Conservation (phyloP, 1,139 yeast species). For the Oligophagozyma castellii region DNA sequence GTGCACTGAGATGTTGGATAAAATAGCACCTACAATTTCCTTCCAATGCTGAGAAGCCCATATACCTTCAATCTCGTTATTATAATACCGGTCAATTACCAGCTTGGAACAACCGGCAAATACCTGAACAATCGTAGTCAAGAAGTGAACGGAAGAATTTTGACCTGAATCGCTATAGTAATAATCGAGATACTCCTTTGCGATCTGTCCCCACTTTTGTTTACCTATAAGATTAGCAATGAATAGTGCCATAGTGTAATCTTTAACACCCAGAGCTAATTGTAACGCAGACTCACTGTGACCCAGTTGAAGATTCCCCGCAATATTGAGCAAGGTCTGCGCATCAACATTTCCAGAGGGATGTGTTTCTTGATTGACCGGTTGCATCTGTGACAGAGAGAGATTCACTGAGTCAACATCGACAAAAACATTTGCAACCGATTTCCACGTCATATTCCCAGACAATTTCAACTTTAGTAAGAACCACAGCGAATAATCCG, state of each 20-base stretch:
- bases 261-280: conserved; percentile 45
- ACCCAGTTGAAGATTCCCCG: conserved; percentile 41
- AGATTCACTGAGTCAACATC: conserved; percentile 16
- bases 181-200: conserved; percentile 34
- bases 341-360: conserved; percentile 16
- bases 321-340: conserved; percentile 13
- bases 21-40: conserved; percentile 34
- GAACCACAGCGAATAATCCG: conserved; percentile 10
- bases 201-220: conserved; percentile 46
- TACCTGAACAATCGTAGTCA: conserved; percentile 51
- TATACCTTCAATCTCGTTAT: conserved; percentile 27
- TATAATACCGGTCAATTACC: conserved; percentile 36
- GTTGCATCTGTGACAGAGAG: conserved; percentile 14
- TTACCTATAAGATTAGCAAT: conserved; percentile 55
- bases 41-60: conserved; percentile 44
- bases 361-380: conserved; percentile 6
- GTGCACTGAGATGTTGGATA: conserved; percentile 14
- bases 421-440: conserved; percentile 19
- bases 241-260: conserved; percentile 69
- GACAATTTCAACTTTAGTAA: conserved; percentile 14
- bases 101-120: conserved; percentile 49
- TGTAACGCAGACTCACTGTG: conserved; percentile 53
- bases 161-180: conserved; percentile 32
- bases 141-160: conserved; percentile 28
- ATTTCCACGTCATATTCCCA: conserved; percentile 10